Evolutionary conservation across 768 basidiomycete species (phyloP).

Genomic region (Leccinum uliginosum): DNA sequence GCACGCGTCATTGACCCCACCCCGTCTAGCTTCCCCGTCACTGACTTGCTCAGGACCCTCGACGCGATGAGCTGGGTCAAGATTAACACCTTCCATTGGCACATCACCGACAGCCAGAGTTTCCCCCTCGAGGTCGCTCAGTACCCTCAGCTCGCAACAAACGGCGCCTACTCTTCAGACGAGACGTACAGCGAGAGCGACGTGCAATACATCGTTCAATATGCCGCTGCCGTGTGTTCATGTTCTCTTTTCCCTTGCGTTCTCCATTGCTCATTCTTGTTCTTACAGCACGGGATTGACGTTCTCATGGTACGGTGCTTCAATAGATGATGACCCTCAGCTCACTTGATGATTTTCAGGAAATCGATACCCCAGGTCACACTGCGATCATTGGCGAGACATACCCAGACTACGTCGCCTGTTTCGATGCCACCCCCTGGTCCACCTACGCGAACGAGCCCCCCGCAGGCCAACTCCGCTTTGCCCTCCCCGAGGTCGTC

Average conservation of each 20-base stretch:
- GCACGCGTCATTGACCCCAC: background rate
- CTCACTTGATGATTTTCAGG: constrained; percentile 35
- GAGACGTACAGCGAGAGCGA: constrained; percentile 53
- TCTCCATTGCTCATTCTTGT: constrained; percentile 1
- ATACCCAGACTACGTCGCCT: constrained; percentile 75
- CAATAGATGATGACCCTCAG: background rate
- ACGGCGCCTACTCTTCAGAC: constrained; percentile 62
- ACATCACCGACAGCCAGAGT: constrained; percentile 75
- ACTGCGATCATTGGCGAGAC: constrained; percentile 59
- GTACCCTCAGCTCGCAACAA: constrained; percentile 53
- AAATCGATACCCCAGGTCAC: constrained; percentile 85
- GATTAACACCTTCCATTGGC: constrained; percentile 79
- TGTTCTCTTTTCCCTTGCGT: background rate
- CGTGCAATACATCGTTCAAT: constrained; percentile 55
- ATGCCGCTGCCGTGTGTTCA: constrained; percentile 65
- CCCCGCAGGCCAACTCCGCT: constrained; percentile 77
- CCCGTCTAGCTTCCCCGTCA: constrained; percentile 33
- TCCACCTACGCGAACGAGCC: constrained; percentile 63
- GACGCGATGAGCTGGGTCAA: constrained; percentile 55
- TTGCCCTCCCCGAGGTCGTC: constrained; percentile 56
- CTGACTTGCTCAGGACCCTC: constrained; percentile 39
- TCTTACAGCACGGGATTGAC: constrained; percentile 61
- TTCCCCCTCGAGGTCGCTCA: constrained; percentile 68
- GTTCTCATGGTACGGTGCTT: constrained; percentile 43
- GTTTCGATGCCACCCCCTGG: constrained; percentile 56